phyloP scores from a whole-genome alignment of 441 rosid genomes.

The Syzygium malaccense region DNA sequence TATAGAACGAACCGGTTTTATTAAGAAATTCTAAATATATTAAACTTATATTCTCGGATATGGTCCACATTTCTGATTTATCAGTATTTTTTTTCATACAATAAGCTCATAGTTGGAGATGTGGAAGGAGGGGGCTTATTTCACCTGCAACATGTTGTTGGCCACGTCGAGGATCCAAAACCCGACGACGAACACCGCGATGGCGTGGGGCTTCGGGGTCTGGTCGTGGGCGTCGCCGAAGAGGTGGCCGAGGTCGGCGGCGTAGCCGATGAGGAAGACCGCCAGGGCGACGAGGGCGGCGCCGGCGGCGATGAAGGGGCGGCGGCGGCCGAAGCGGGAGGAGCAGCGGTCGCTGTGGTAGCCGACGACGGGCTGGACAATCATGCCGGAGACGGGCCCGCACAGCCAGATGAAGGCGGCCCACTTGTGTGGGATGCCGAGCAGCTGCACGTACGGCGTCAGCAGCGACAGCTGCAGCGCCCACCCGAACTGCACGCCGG shows the following conservation, averaged over 20 bases:
- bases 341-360: constrained; percentile 77
- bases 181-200: constrained; percentile 66
- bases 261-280: constrained; percentile 77
- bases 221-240: constrained; percentile 38
- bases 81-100: neutral
- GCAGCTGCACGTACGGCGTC: constrained; percentile 88
- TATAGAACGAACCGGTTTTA: neutral
- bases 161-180: constrained; percentile 97
- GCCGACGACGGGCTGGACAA: constrained; percentile 91
- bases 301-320: constrained; percentile 80
- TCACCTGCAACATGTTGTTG: constrained; percentile 33
- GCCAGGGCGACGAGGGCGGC: constrained; percentile 46
- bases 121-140: neutral
- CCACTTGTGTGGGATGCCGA: constrained; percentile 87
- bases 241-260: constrained; percentile 68
- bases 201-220: constrained; percentile 47
- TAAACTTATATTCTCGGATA: neutral
- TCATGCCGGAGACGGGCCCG: constrained; percentile 87
- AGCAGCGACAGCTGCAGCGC: constrained; percentile 81
- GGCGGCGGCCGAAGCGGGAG: constrained; percentile 87
- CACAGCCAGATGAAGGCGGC: constrained; percentile 91
- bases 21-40: neutral
- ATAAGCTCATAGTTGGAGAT: neutral
- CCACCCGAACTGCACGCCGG: constrained; percentile 97
- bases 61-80: neutral